phyloP scores from a whole-genome alignment of 2,329 filamentous ascomycete species.

The Neonectria hederae region DNA sequence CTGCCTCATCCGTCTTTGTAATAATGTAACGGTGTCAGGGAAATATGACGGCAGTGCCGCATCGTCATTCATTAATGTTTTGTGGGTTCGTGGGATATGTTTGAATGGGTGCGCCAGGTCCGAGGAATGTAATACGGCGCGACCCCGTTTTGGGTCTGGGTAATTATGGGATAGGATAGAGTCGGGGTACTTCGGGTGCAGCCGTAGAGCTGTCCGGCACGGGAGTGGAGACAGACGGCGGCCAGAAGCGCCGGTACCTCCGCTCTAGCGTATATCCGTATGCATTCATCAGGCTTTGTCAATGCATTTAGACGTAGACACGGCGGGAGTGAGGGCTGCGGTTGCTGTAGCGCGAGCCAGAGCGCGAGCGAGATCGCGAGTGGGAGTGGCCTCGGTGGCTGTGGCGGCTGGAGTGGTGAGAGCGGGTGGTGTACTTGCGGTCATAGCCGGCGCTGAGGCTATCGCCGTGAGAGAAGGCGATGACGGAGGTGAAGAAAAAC shows the following conservation, averaged over 20 bases:
- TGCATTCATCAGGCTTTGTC: not conserved
- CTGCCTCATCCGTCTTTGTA: not conserved
- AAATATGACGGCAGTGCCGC: not conserved
- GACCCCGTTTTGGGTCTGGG: not conserved
- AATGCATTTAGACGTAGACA: constrained; percentile 55
- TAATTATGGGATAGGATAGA: not conserved
- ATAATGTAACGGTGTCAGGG: constrained; percentile 5
- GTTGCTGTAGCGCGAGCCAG: constrained; percentile 47
- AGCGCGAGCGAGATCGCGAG: constrained; percentile 49
- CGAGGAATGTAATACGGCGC: not conserved
- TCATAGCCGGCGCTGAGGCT: constrained; percentile 57
- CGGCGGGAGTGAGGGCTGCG: constrained; percentile 60
- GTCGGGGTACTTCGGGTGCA: not conserved
- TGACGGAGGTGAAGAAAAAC: constrained; percentile 79
- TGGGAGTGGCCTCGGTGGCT: constrained; percentile 52
- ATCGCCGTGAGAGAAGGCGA: constrained; percentile 70
- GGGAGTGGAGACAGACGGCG: not conserved
- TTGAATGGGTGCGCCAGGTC: not conserved
- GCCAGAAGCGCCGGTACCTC: not conserved
- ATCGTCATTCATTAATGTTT: constrained; percentile 20
- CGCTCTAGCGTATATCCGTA: not conserved
- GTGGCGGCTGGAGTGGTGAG: constrained; percentile 51
- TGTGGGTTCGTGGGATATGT: not conserved
- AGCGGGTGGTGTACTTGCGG: constrained; percentile 41
- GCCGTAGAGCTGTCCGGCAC: not conserved